Evolutionary conservation across 176 grass and related monocot species (phyloP), one percentile per base, ranked within the genome.

Genomic region (Rhynchospora breviuscula): DNA sequence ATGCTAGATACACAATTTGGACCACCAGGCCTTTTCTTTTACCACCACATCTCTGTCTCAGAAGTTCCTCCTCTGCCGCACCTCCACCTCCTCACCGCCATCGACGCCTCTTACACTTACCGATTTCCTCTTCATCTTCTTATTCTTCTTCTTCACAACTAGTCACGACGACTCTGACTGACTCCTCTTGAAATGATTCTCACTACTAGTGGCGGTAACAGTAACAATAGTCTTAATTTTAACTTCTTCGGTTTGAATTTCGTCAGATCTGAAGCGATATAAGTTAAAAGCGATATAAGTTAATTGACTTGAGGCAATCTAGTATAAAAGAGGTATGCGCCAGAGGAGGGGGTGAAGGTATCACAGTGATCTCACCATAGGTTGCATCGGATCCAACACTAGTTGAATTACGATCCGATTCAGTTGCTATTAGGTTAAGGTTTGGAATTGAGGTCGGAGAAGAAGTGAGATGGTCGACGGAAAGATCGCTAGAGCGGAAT

Each of bases 401-500:
- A n/a, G n/a, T n/a, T n/a, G n/a, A n/a, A n/a, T n/a, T n/a, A n/a
- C n/a, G n/a, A n/a, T n/a, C n/a, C n/a, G n/a, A n/a, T n/a, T n/a
- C n/a, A n/a, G n/a, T n/a, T n/a, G n/a, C n/a, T n/a, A n/a, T n/a
- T n/a, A n/a, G n/a, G n/a, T n/a, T n/a, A n/a, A n/a, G n/a, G n/a
- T n/a, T n/a, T n/a, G n/a, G n/a, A n/a, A n/a, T n/a, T n/a, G n/a
- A n/a, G n/a, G n/a, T n/a, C n/a, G n/a, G n/a, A n/a, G n/a, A n/a
- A n/a, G n/a, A n/a, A n/a, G n/a, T n/a, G n/a, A n/a, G n/a, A n/a
- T 0, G 84, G 82, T 89, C 82, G 44, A 85, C 74, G 59, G 87
- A 83, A 87, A 93, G 81, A 63, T 97, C 91, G 51, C 91, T 89
- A 63, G 93, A 97, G 44, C 85, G 80, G 83, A 91, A 97, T 47